A percentile compares a stretch with the other conserved stretches of the same genome.
phyloP scores from a whole-genome alignment of 805 yeast genomes.

The Saccharomycopsis oosterbeekiorum region DNA sequence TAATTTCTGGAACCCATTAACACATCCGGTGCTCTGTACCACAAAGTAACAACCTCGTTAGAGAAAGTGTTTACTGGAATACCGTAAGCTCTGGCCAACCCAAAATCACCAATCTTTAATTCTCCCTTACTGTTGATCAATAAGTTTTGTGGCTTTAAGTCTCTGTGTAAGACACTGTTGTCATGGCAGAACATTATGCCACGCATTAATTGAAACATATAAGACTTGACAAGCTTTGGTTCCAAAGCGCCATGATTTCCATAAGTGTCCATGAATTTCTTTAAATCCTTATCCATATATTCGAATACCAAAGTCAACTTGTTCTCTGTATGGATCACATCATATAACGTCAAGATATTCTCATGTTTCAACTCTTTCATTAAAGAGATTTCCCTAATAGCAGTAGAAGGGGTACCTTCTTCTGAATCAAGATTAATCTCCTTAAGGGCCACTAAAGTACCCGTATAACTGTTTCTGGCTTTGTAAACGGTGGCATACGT shows the following conservation, averaged over 20 bases:
- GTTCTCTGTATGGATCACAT: slow-evolving; percentile 94
- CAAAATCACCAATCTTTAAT: slow-evolving; percentile 91
- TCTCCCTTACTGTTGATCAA: slow-evolving; percentile 85
- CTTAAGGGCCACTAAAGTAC: slow-evolving; percentile 85
- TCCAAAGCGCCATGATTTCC: slow-evolving; percentile 70
- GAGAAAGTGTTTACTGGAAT: slow-evolving; percentile 96
- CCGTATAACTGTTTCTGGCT: slow-evolving; percentile 77
- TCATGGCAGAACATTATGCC: slow-evolving; percentile 87
- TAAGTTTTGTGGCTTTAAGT: slow-evolving; percentile 89
- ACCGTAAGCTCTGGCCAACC: slow-evolving; percentile 95
- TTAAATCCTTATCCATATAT: slow-evolving; percentile 85
- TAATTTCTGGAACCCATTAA: slow-evolving; percentile 89
- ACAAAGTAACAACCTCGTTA: slow-evolving; percentile 92
- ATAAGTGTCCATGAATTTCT: slow-evolving; percentile 85
- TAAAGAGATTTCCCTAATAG: slow-evolving; percentile 89
- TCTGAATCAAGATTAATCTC: slow-evolving; percentile 93
- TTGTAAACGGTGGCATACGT: slow-evolving; percentile 99
- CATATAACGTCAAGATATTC: slow-evolving; percentile 85
- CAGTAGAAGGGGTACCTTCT: slow-evolving; percentile 98
- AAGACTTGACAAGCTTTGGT: slow-evolving; percentile 67
- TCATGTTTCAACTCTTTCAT: slow-evolving; percentile 93
- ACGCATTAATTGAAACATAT: slow-evolving; percentile 86
- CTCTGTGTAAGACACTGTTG: slow-evolving; percentile 61
- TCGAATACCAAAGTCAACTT: slow-evolving; percentile 91
- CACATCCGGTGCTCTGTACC: slow-evolving; percentile 42